Conservation (phyloP, 805 yeast genomes). For the Tetrapisispora fleetii region DNA sequence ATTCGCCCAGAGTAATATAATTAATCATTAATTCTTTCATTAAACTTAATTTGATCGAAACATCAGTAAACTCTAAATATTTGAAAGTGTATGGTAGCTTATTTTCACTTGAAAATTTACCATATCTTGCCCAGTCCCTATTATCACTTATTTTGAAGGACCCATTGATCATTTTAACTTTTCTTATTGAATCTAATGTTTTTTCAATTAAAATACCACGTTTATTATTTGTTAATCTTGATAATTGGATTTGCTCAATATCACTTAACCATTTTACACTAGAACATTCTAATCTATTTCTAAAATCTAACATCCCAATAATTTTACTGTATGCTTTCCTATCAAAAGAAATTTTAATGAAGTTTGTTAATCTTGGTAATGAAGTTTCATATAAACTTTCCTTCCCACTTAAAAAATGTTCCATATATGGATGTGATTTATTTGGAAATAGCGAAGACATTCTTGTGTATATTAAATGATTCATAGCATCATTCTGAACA, state of each 20-base stretch:
- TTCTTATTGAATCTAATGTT: constrained; percentile 22
- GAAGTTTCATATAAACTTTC: constrained; percentile 42
- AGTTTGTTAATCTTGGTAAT: constrained; percentile 42
- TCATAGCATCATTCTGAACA: constrained; percentile 65
- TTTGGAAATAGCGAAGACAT: constrained; percentile 38
- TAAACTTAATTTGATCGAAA: constrained; percentile 8
- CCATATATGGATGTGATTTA: constrained; percentile 23
- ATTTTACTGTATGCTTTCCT: constrained; percentile 56
- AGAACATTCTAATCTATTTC: constrained; percentile 42
- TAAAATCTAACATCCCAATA: constrained; percentile 55
- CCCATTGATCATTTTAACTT: constrained; percentile 22
- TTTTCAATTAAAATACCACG: constrained; percentile 12
- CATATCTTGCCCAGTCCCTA: constrained; percentile 23
- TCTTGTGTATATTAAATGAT: constrained; percentile 43
- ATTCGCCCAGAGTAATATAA: constrained; percentile 9
- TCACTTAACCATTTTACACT: constrained; percentile 31
- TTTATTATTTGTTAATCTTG: constrained; percentile 26
- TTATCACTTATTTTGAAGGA: constrained; percentile 11
- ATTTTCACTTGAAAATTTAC: constrained; percentile 5
- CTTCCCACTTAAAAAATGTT: constrained; percentile 29
- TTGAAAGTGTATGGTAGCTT: constrained; percentile 9
- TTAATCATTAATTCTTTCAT: constrained; percentile 19
- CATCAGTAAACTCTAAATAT: constrained; percentile 10
- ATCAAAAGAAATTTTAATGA: constrained; percentile 45
- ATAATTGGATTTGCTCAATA: constrained; percentile 15